Conservation (phyloP, 2,329 filamentous ascomycete genomes). For the Huntiella omanensis region DNA sequence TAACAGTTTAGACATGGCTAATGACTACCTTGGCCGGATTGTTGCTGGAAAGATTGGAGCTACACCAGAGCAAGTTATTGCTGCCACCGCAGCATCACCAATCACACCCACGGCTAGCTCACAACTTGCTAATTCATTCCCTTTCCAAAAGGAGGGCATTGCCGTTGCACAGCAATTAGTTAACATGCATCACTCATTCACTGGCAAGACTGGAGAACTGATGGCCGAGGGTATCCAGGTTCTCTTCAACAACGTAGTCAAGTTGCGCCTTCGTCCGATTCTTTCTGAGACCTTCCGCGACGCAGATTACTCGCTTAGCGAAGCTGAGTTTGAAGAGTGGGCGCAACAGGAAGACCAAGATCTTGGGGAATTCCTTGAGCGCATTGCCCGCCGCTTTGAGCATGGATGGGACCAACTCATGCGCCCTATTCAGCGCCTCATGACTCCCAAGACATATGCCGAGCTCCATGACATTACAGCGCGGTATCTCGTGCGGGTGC, state of each 20-base stretch:
- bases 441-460: slow-evolving; percentile 60
- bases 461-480: slow-evolving; percentile 58
- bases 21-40: slow-evolving; percentile 79
- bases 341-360: slow-evolving; percentile 27
- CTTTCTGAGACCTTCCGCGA: slow-evolving; percentile 82
- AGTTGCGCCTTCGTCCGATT: slow-evolving; percentile 65
- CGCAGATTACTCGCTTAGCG: slow-evolving; percentile 59
- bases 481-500: slow-evolving; percentile 51
- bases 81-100: not conserved
- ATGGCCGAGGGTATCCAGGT: slow-evolving; percentile 70
- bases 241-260: slow-evolving; percentile 73
- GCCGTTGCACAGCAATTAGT: slow-evolving; percentile 51
- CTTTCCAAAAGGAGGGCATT: slow-evolving; percentile 55
- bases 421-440: slow-evolving; percentile 63
- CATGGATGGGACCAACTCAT: slow-evolving; percentile 73
- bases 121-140: slow-evolving; percentile 48
- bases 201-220: slow-evolving; percentile 61
- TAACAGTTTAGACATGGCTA: slow-evolving; percentile 85
- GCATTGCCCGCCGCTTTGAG: slow-evolving; percentile 64
- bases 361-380: slow-evolving; percentile 37
- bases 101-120: slow-evolving; percentile 18
- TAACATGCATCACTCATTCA: slow-evolving; percentile 52
- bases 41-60: slow-evolving; percentile 46
- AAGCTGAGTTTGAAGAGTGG: slow-evolving; percentile 39
- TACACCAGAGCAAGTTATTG: slow-evolving; percentile 18